Evolutionary conservation across 495 filamentous ascomycete genomes (phyloP).

Genomic region (Rhizodiscina lignyota): DNA sequence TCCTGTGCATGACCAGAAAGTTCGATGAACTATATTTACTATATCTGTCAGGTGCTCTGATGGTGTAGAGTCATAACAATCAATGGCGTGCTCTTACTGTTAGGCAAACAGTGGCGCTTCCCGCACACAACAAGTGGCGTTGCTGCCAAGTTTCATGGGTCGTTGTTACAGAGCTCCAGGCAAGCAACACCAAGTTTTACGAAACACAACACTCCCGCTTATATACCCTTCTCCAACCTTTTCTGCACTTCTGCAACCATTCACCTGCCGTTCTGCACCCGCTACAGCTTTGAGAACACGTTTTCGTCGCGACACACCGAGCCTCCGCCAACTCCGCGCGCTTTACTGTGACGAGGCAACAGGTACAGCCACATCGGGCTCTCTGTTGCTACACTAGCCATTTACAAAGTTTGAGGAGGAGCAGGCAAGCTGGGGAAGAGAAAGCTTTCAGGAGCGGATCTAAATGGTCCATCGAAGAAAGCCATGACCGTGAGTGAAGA

Average conservation of each 20-base stretch:
- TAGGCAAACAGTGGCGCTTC: no score
- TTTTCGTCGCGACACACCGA: no score
- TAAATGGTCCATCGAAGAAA: slow-evolving; percentile 59
- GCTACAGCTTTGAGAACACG: not conserved
- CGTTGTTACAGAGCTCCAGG: no score
- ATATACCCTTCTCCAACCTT: not conserved
- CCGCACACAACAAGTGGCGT: no score
- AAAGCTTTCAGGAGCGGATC: slow-evolving; percentile 63
- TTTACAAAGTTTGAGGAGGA: not conserved
- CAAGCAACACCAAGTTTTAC: no score
- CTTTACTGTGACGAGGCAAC: not conserved
- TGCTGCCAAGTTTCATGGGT: no score
- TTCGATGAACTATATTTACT: no score
- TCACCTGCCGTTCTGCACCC: not conserved
- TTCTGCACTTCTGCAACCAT: not conserved
- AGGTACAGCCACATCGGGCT: not conserved
- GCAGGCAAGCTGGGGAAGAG: slow-evolving; percentile 66
- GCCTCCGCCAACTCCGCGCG: not conserved
- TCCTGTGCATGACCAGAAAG: no score
- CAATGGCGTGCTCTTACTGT: no score
- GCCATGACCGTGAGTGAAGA: slow-evolving; percentile 56
- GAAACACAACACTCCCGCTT: not conserved
- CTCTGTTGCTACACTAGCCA: not conserved
- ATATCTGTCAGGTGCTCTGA: no score
- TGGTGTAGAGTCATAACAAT: no score